Conservation (phyloP, 805 yeast genomes). For the Kuraishia molischiana region DNA sequence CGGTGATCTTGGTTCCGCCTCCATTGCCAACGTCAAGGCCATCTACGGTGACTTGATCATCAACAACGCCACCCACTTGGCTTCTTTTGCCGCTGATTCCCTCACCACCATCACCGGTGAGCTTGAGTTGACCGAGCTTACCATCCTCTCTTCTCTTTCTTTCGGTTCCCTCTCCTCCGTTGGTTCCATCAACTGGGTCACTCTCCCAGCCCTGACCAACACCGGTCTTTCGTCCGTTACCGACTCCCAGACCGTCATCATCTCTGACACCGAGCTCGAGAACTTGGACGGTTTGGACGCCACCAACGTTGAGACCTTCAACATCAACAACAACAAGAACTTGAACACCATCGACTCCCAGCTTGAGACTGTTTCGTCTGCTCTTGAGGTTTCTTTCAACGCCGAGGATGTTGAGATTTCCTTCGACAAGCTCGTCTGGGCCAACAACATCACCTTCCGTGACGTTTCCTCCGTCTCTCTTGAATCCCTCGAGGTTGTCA, state of each 20-base stretch:
- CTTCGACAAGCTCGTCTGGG: constrained; percentile 69
- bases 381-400: constrained; percentile 77
- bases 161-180: constrained; percentile 76
- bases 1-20: constrained; percentile 55
- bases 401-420: constrained; percentile 63
- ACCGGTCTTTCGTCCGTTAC: constrained; percentile 72
- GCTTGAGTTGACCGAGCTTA: constrained; percentile 52
- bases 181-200: constrained; percentile 69
- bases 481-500: constrained; percentile 57
- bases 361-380: constrained; percentile 62
- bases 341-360: constrained; percentile 65
- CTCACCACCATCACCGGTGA: constrained; percentile 67
- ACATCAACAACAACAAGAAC: constrained; percentile 87
- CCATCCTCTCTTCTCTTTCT: constrained; percentile 55
- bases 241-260: constrained; percentile 57
- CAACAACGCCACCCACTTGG: constrained; percentile 53
- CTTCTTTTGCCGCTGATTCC: constrained; percentile 66
- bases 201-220: constrained; percentile 73
- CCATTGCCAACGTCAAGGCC: constrained; percentile 66
- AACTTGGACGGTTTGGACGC: constrained; percentile 57
- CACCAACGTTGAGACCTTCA: constrained; percentile 39
- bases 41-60: constrained; percentile 69
- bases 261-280: constrained; percentile 67
- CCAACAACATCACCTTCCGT: constrained; percentile 82
- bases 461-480: constrained; percentile 67